Evolutionary conservation across 2,329 filamentous ascomycete genomes (phyloP).

Genomic region (Aureobasidium subglaciale): DNA sequence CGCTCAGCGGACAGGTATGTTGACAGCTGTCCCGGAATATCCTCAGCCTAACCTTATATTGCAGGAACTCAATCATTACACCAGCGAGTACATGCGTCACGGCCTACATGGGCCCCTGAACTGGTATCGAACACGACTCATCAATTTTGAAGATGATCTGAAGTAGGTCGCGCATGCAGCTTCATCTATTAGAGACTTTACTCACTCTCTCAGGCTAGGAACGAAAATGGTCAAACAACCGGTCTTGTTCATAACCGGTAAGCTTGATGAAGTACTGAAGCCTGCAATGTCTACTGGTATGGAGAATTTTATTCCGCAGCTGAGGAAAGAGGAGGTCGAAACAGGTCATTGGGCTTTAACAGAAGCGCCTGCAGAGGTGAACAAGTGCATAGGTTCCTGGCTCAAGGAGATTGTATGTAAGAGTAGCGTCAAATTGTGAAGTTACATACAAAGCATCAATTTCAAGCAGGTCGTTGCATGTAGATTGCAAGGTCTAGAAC

Average conservation of each 20-base stretch:
- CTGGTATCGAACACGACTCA: constrained; percentile 72
- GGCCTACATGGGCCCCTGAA: constrained; percentile 75
- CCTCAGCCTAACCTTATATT: background rate
- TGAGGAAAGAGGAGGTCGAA: constrained; percentile 50
- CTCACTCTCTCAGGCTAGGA: constrained; percentile 23
- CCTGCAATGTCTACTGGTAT: constrained; percentile 38
- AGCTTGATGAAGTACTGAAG: constrained; percentile 63
- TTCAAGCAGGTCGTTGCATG: too few relatives aligned
- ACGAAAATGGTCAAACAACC: constrained; percentile 45
- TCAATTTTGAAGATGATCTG: constrained; percentile 72
- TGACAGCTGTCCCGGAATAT: constrained; percentile 24
- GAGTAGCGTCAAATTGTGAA: too few relatives aligned
- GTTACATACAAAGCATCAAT: too few relatives aligned
- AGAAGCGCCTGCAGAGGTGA: constrained; percentile 48
- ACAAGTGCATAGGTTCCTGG: background rate
- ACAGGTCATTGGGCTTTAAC: constrained; percentile 77
- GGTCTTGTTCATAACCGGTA: constrained; percentile 67
- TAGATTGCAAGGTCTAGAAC: too few relatives aligned
- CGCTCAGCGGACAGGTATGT: constrained; percentile 53
- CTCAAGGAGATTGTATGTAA: background rate
- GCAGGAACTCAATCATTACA: constrained; percentile 69
- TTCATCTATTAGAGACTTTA: background rate
- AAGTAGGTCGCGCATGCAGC: constrained; percentile 25
- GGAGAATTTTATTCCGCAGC: background rate
- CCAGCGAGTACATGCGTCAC: constrained; percentile 59